A percentile compares a stretch with the other conserved stretches of the same genome.
These are phyloP conservation scores for Yamagishiella unicocca DNA, from an alignment of 139 green algal species.

Conservation along the genomic window DNA sequence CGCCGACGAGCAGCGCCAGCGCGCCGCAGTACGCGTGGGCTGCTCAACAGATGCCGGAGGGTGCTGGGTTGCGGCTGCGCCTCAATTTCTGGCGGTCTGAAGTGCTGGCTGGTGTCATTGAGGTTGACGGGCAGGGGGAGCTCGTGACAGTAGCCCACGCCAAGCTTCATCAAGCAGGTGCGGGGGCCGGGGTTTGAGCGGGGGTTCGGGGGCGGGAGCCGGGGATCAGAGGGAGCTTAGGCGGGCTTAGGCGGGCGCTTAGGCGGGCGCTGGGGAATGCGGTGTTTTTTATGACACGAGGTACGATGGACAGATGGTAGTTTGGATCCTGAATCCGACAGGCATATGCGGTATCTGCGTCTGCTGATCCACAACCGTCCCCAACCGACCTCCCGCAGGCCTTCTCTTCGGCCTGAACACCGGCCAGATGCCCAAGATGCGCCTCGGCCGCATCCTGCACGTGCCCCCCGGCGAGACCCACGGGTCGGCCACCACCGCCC, in stretches of 20 bases:
- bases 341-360: too few relatives aligned
- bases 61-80: constrained; percentile 4
- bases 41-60: neutral
- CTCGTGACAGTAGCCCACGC: constrained; percentile 1
- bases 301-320: too few relatives aligned
- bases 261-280: too few relatives aligned
- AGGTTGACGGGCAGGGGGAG: constrained; percentile 13
- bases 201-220: too few relatives aligned
- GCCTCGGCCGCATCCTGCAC: neutral
- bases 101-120: constrained; percentile 2
- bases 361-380: too few relatives aligned
- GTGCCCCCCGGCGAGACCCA: neutral
- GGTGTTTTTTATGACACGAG: too few relatives aligned
- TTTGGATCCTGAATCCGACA: too few relatives aligned
- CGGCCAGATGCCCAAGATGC: neutral
- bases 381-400: neutral
- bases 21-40: neutral
- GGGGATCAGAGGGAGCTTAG: too few relatives aligned
- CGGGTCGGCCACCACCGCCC: neutral
- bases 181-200: too few relatives aligned
- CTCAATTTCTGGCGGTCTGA: constrained; percentile 28
- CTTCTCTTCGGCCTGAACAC: constrained; percentile 14
- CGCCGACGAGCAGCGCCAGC: neutral
- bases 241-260: too few relatives aligned
- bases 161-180: constrained; percentile 33